Evolutionary conservation across 345 rosid genomes (phyloP).

Genomic region (Eucalyptus microcorys): DNA sequence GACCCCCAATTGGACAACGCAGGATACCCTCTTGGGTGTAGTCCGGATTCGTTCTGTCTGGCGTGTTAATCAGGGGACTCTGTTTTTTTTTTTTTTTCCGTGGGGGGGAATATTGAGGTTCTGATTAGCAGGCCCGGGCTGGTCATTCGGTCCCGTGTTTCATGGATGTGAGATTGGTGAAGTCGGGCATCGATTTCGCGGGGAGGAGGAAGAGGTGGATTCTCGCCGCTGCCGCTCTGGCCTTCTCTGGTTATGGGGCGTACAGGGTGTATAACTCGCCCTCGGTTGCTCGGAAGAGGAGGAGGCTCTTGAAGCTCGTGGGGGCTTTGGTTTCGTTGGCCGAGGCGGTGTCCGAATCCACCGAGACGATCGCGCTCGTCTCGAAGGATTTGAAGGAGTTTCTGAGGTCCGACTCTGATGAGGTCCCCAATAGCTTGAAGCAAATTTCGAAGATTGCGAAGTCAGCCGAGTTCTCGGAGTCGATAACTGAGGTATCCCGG

Average conservation of each 20-base stretch:
- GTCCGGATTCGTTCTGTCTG: background rate
- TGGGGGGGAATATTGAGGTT: background rate
- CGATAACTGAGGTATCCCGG: slow-evolving; percentile 27
- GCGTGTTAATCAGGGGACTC: background rate
- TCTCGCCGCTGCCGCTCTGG: slow-evolving; percentile 18
- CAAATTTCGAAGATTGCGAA: slow-evolving; percentile 52
- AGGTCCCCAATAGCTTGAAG: slow-evolving; percentile 56
- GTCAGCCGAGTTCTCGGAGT: slow-evolving; percentile 46
- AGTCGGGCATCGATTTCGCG: slow-evolving; percentile 29
- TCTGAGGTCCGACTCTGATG: slow-evolving; percentile 53
- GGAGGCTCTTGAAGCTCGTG: slow-evolving; percentile 31
- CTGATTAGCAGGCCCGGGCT: background rate
- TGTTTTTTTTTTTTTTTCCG: background rate
- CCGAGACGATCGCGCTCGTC: slow-evolving; percentile 33
- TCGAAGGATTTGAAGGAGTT: slow-evolving; percentile 42
- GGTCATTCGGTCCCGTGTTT: background rate
- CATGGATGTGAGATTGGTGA: slow-evolving; percentile 44
- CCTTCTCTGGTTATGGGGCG: slow-evolving; percentile 34
- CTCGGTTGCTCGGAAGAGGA: slow-evolving; percentile 32
- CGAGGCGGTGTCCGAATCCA: slow-evolving; percentile 51
- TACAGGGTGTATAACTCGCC: slow-evolving; percentile 57
- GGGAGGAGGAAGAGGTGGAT: slow-evolving; percentile 47
- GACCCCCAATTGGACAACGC: background rate
- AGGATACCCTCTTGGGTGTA: background rate
- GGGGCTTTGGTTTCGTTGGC: slow-evolving; percentile 38